Percentiles rank a stretch among this genome's conserved stretches.
phyloP scores from a whole-genome alignment of 2,329 filamentous ascomycete genomes.

The Ascochyta pisi region DNA sequence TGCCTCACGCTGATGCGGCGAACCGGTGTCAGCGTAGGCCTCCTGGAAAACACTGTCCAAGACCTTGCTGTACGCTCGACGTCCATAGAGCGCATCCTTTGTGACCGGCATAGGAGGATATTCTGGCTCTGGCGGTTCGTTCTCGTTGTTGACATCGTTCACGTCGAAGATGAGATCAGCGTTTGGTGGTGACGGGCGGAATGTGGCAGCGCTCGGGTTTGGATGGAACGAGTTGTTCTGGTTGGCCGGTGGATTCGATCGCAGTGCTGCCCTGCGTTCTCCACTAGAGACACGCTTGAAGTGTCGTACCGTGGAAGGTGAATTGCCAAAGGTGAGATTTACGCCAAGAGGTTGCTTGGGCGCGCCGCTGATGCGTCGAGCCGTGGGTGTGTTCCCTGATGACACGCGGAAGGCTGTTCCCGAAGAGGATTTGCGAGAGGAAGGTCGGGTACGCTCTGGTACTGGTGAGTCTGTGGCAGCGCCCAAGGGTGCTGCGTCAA shows the following conservation, averaged over 20 bases:
- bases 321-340: conserved; percentile 93
- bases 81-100: conserved; percentile 84
- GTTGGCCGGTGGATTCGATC: conserved; percentile 37
- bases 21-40: conserved; percentile 78
- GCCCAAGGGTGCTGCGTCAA: conserved; percentile 54
- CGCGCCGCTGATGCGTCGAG: conserved; percentile 51
- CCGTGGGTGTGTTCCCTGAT: conserved; percentile 50
- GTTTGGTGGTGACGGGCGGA: conserved; percentile 45
- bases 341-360: conserved; percentile 80
- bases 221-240: conserved; percentile 38
- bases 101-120: conserved; percentile 61
- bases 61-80: conserved; percentile 79
- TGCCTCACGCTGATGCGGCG: conserved; percentile 78
- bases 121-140: conserved; percentile 59
- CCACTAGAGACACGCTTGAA: conserved; percentile 86
- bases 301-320: conserved; percentile 86
- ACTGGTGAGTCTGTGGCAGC: conserved; percentile 47
- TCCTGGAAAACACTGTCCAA: conserved; percentile 86
- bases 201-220: conserved; percentile 47
- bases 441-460: conserved; percentile 36
- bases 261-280: conserved; percentile 46
- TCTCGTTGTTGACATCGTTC: conserved; percentile 69
- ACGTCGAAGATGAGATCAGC: conserved; percentile 59
- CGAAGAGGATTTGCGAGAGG: conserved; percentile 48
- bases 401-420: conserved; percentile 48